Conservation (phyloP, 2,329 filamentous ascomycete species). For the Xylariaceae sp. region DNA sequence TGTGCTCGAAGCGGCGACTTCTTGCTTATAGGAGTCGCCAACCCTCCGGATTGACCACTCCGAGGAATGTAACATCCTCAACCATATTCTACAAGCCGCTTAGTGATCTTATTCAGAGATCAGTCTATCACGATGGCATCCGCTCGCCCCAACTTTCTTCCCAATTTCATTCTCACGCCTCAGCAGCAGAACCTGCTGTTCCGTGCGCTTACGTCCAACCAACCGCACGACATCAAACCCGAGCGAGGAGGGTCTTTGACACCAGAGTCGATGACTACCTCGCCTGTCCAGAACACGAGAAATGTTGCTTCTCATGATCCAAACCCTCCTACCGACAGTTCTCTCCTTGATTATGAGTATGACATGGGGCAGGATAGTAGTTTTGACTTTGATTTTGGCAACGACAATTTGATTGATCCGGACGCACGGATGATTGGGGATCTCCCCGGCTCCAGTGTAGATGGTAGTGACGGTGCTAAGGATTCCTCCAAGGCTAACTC, state of each 20-base stretch:
- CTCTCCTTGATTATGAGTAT: slow-evolving; percentile 77
- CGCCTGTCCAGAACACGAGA: slow-evolving; percentile 42
- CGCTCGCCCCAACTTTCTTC: slow-evolving; percentile 42
- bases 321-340: slow-evolving; percentile 64
- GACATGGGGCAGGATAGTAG: slow-evolving; percentile 69
- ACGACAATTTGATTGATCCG: slow-evolving; percentile 49
- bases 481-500: slow-evolving; percentile 52
- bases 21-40: slow-evolving; percentile 20
- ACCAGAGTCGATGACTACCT: slow-evolving; percentile 47
- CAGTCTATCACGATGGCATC: slow-evolving; percentile 45
- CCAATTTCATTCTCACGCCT: slow-evolving; percentile 65
- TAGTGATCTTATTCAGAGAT: slow-evolving; percentile 4
- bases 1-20: slow-evolving; percentile 17
- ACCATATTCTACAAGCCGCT: slow-evolving; percentile 1
- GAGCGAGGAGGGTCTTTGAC: slow-evolving; percentile 44
- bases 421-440: slow-evolving; percentile 63
- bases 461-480: slow-evolving; percentile 24
- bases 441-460: slow-evolving; percentile 51
- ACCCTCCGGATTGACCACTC: slow-evolving; percentile 1
- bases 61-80: background rate
- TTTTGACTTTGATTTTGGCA: slow-evolving; percentile 68
- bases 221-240: slow-evolving; percentile 36
- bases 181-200: slow-evolving; percentile 74
- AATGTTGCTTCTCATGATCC: slow-evolving; percentile 42
- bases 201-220: slow-evolving; percentile 71